Base-by-base conservation (phyloP, 1,284 basidiomycete species). In the Microbotryum silenes-acaulis region DNA sequence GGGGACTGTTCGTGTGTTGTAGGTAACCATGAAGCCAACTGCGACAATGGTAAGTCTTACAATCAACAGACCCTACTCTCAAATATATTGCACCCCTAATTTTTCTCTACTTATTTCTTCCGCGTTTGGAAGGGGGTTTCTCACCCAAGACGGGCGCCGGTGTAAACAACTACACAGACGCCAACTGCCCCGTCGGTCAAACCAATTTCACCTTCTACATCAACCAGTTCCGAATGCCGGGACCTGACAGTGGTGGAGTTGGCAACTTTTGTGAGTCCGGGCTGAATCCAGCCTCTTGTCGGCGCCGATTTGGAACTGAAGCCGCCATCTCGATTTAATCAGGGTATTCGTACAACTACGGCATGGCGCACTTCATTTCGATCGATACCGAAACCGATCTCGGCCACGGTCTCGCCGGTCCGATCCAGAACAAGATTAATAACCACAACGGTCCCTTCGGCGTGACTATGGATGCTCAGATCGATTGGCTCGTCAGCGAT, bases 191-290 rank as follows among this genome's bases (percentile, higher is more conserved):
- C 31, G 68, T 67, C 4, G 73, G 72, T 20, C 67, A 72, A 51
- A 63, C 56, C 31, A 68, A 71, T 51, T 70, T 72, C 51, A 71
- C 71, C 6, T 71, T 67, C 12, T 68, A 62, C 65, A 69, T 54
- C 48, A 65, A 72, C 31, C 72, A 73, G 62, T 74, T 69, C 67
- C 64, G 66, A 50, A 74, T 74, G 72, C 73, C 73, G 1, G 49
- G 59, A 2, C 42, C 57, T 25, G 56, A 62, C 9, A 54, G 51
- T n/a, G 67, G 65, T 14, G 69, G 57, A 20, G 56, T 62, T 12
- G 68, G 55, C 37, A 72, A 72, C 70, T 71, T 74, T 50, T 74
- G 73, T 42, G 37, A 42, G 37, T 42, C 9, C 31, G 31, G 9
- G 31, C 1, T 9, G 9, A 31, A 9, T 10, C 2, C 7, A 10